Evolutionary conservation across 306 rosid genomes (phyloP).

Genomic region (Prunus persica): DNA sequence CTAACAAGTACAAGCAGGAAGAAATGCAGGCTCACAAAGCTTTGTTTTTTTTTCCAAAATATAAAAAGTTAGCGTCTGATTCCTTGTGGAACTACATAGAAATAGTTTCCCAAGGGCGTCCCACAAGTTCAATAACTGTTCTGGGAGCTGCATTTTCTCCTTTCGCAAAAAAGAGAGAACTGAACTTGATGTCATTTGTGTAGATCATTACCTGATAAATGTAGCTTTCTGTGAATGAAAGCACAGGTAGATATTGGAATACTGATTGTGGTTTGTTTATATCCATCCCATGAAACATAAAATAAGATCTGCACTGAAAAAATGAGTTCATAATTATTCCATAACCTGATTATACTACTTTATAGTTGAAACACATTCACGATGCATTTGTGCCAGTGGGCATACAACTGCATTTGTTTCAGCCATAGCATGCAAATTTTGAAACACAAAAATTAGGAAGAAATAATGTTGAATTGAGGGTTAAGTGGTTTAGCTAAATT

Average conservation of each 20-base stretch:
- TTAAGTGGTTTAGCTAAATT: not conserved
- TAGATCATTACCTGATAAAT: conserved; percentile 75
- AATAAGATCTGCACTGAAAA: conserved; percentile 92
- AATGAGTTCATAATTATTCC: not conserved
- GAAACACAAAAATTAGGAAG: not conserved
- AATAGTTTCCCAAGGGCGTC: not conserved
- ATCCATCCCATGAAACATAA: conserved; percentile 92
- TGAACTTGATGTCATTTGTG: conserved; percentile 8
- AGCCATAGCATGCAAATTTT: not conserved
- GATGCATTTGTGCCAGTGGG: not conserved
- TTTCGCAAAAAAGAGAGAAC: conserved; percentile 5
- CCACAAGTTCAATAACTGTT: not conserved
- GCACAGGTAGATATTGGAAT: conserved; percentile 71
- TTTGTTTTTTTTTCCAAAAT: not conserved
- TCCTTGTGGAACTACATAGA: not conserved
- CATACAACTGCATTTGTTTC: not conserved
- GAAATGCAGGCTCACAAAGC: conserved; percentile 3
- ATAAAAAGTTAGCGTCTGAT: not conserved
- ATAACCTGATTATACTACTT: not conserved
- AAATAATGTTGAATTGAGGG: not conserved
- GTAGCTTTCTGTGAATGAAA: conserved; percentile 84
- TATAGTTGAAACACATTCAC: not conserved
- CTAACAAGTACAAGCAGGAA: not conserved
- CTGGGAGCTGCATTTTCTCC: not conserved
- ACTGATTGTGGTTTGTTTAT: conserved; percentile 56